Percentiles rank a stretch among this genome's conserved stretches.
Evolutionary conservation across 176 grass and related monocot genomes (phyloP).

Genomic region (Pontederia paniculata): DNA sequence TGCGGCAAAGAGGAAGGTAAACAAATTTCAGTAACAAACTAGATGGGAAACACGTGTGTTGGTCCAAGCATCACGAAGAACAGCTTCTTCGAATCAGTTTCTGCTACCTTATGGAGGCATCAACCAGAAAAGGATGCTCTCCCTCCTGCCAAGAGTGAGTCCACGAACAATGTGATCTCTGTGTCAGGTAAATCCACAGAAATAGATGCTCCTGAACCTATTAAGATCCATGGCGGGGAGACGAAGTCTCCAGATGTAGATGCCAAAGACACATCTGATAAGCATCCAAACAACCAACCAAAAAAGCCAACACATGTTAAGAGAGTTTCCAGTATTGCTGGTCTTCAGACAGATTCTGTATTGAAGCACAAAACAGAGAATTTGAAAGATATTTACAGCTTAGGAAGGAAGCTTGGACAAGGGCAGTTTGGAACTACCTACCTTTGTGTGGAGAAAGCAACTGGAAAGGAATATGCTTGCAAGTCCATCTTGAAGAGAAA

Average conservation of each 20-base stretch:
- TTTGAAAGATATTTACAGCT: slow-evolving; percentile 11
- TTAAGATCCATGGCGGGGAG: background rate
- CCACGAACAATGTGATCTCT: background rate
- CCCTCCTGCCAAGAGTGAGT: background rate
- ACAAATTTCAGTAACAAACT: background rate
- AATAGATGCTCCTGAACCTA: background rate
- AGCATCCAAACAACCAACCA: background rate
- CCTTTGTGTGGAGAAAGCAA: slow-evolving; percentile 11
- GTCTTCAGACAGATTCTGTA: background rate
- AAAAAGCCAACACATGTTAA: background rate
- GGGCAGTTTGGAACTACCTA: slow-evolving; percentile 11
- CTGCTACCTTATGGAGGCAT: background rate
- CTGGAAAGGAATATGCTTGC: slow-evolving; percentile 6
- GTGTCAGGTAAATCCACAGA: background rate
- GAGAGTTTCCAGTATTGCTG: background rate
- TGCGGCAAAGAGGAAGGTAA: no score
- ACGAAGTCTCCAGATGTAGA: background rate
- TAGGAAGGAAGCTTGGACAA: slow-evolving; percentile 10
- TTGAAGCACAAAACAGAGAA: slow-evolving; percentile 6
- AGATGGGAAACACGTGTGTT: slow-evolving; percentile 5
- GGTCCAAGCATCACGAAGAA: slow-evolving; percentile 1
- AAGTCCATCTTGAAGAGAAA: slow-evolving; percentile 15
- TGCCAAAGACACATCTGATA: background rate
- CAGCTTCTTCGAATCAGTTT: slow-evolving; percentile 4
- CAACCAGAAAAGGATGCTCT: slow-evolving; percentile 2